A percentile compares a stretch with the other conserved stretches of the same genome.
These are phyloP conservation scores for Macrocystidia cucumis DNA, from an alignment of 1,284 basidiomycete genomes.

Conservation along the genomic window DNA sequence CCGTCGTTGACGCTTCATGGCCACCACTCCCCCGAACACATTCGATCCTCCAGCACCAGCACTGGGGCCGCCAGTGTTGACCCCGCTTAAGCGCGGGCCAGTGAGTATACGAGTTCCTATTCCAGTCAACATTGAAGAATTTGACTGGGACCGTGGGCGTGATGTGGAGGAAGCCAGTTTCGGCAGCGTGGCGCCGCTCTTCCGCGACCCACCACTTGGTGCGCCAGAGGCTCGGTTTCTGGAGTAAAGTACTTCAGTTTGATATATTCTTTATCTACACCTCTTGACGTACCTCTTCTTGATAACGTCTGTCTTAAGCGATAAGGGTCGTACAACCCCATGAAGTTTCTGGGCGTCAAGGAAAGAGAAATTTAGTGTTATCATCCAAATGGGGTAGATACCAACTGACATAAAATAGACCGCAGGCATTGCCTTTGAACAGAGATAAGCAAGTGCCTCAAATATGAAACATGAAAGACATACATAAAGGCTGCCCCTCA, in stretches of 20 bases:
- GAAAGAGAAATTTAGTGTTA: conserved; percentile 11
- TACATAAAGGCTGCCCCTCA: conserved; percentile 90
- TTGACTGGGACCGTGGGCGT: conserved; percentile 59
- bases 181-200: conserved; percentile 47
- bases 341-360: conserved; percentile 73
- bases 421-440: conserved; percentile 71
- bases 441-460: conserved; percentile 10
- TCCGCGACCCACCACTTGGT: conserved; percentile 54
- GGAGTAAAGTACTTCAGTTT: conserved; percentile 12
- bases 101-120: too few relatives aligned
- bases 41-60: conserved; percentile 13
- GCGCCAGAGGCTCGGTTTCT: conserved; percentile 77
- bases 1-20: conserved; percentile 76
- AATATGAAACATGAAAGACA: conserved; percentile 14
- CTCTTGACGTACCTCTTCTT: conserved; percentile 80
- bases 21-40: conserved; percentile 27
- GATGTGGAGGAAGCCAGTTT: conserved; percentile 65
- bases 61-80: too few relatives aligned
- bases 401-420: conserved; percentile 78
- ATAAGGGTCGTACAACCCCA: conserved; percentile 88
- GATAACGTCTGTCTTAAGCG: conserved; percentile 95
- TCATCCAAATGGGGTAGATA: conserved; percentile 4
- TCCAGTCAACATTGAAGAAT: conserved; percentile 40
- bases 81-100: too few relatives aligned
- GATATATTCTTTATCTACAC: conserved; percentile 5